Base-by-base conservation (phyloP, 495 filamentous ascomycete species). In the Talaromyces proteolyticus region DNA sequence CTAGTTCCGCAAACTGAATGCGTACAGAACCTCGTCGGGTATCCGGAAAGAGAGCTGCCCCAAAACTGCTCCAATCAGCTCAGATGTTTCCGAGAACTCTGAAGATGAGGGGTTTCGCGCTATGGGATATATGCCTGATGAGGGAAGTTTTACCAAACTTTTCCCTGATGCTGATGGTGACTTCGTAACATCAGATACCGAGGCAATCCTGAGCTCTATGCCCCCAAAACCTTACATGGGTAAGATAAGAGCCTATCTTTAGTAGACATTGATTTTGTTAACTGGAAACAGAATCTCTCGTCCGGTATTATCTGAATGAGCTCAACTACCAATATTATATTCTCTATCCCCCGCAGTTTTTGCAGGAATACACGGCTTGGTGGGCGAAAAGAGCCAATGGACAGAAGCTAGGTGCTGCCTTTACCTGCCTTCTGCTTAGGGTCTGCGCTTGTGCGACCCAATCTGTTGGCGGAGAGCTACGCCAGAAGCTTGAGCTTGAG, bases 391-490 rank as follows among this genome's bases (percentile, higher is more conserved):
- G 61, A 14, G 52, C 51, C 7, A 50, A 52, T 2, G 51, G 59
- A 12, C 56, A 61, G 17, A 50, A 57, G 17, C 57, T 72, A 10
- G 66, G 67, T 5, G 59, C 72, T 1, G 72, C 67, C 47, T 66
- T 77, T 39, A 81, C 75, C 10, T 74, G 72, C 54, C 57, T 81
- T 38, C 62, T 79, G n/a, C 54, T 77, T 6, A 66, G 73, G 7
- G 67, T 81, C 5, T 76, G 72, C 53, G 71, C 77, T n/a, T 76
- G 73, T 39, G 70, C 75, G 0, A 55, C 64, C 3, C 72, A 73
- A 41, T 75, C 70, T 47, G 61, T 78, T 6, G 55, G 59, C 21
- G 17, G 61, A n/a, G 63, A 56, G 8, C 56, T 67, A 34, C 60
- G 61, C 24, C 58, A 65, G 26, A 75, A 64, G 48, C 60, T 81